phyloP scores from a whole-genome alignment of 305 asterid genomes.

The Fraxinus nigra region DNA sequence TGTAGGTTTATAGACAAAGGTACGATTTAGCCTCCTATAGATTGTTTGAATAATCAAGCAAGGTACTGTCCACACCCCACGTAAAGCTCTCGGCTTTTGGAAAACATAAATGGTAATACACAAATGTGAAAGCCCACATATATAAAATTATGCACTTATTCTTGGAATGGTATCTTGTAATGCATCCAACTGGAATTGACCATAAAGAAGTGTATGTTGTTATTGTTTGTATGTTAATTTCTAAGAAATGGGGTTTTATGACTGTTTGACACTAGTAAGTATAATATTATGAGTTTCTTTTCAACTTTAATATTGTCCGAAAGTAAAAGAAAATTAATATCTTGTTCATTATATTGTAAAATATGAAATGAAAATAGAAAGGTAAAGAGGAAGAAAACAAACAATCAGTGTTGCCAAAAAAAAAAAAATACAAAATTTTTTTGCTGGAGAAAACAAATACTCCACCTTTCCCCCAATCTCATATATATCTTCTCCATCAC shows the following conservation, averaged over 20 bases:
- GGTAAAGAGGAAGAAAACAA: background rate
- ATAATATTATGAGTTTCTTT: background rate
- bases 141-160: slow-evolving; percentile 8
- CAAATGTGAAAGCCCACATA: background rate
- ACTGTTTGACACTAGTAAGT: too few species aligned
- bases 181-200: background rate
- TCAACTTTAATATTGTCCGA: background rate
- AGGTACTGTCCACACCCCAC: background rate
- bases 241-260: background rate
- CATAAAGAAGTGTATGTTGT: background rate
- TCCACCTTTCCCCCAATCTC: background rate
- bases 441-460: background rate
- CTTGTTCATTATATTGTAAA: background rate
- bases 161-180: background rate
- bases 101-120: background rate
- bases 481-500: background rate
- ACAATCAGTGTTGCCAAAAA: too few species aligned
- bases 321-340: background rate
- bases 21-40: background rate
- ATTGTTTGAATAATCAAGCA: background rate
- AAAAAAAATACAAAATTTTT: too few species aligned
- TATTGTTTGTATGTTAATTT: background rate
- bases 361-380: too few species aligned
- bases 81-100: background rate
- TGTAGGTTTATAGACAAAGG: background rate